Conservation (phyloP, 306 rosid species). For the Malus fusca region DNA sequence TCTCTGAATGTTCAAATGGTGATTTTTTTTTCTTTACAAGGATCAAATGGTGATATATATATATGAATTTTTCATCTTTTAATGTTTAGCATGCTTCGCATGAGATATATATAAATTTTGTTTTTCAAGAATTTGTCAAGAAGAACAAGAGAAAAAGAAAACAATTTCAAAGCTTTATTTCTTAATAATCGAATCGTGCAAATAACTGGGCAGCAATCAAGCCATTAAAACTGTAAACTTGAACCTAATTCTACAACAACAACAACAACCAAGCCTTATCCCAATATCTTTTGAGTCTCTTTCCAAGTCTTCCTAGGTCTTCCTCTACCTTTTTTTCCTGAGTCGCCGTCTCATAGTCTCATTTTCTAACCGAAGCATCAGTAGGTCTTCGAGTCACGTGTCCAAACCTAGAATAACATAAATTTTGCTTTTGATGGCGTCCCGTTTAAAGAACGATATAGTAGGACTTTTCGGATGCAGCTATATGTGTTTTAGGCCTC, state of each 20-base stretch:
- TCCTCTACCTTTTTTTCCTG: rapidly evolving
- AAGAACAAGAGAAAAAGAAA: background rate
- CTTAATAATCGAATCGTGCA: background rate
- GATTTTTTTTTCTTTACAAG: too few relatives aligned
- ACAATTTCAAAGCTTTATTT: background rate
- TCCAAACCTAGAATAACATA: background rate
- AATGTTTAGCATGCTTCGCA: too few relatives aligned
- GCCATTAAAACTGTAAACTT: background rate
- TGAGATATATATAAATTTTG: too few relatives aligned
- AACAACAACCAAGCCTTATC: too few relatives aligned
- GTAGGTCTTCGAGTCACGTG: too few relatives aligned
- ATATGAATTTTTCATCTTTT: too few relatives aligned
- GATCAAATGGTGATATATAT: too few relatives aligned
- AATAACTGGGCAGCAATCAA: background rate
- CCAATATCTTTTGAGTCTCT: too few relatives aligned
- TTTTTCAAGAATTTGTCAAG: background rate
- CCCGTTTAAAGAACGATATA: background rate
- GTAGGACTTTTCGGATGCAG: background rate
- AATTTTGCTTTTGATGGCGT: background rate
- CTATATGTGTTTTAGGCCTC: background rate
- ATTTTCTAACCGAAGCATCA: too few relatives aligned
- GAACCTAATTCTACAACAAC: background rate
- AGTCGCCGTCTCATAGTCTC: too few relatives aligned
- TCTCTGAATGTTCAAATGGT: background rate
- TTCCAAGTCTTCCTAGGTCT: too few relatives aligned